phyloP scores from a whole-genome alignment of 106 monocot species.

The Dendrobium officinale region DNA sequence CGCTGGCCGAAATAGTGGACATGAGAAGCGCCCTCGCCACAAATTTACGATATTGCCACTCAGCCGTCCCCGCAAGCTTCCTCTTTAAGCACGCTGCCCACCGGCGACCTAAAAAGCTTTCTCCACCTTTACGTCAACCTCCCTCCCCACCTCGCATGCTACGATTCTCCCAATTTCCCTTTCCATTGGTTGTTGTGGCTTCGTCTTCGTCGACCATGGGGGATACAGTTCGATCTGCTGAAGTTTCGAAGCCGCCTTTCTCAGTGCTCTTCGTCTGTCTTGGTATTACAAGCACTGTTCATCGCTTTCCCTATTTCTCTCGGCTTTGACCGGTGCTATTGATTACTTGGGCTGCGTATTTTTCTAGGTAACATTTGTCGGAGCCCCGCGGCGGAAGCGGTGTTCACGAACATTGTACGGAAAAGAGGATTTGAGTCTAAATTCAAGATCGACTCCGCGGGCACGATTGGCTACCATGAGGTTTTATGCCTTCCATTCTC shows the following conservation, averaged over 20 bases:
- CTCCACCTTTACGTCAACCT: background rate
- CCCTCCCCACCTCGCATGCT: background rate
- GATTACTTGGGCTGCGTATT: background rate
- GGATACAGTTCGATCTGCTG: conserved; percentile 13
- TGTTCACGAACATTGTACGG: conserved; percentile 56
- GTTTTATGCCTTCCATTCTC: conserved; percentile 16
- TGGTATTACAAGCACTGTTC: conserved; percentile 16
- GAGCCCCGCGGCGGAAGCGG: conserved; percentile 93
- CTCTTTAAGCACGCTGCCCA: background rate
- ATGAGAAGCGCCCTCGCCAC: background rate
- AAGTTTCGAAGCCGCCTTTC: conserved; percentile 39
- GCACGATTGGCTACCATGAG: conserved; percentile 92
- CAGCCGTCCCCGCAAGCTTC: background rate
- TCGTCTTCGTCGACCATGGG: conserved; percentile 13
- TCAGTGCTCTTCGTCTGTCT: conserved; percentile 79
- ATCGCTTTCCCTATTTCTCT: background rate
- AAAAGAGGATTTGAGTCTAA: conserved; percentile 53
- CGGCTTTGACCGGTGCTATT: background rate
- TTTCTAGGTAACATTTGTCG: conserved; percentile 87
- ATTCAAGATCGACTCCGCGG: conserved; percentile 91
- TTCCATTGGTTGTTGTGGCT: background rate
- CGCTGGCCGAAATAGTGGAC: background rate
- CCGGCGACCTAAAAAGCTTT: background rate
- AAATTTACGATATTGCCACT: conserved; percentile 8
- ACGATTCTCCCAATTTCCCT: background rate